Base-by-base conservation (phyloP, 2,329 filamentous ascomycete genomes). In the Dryadomyces quercus-mongolicae region DNA sequence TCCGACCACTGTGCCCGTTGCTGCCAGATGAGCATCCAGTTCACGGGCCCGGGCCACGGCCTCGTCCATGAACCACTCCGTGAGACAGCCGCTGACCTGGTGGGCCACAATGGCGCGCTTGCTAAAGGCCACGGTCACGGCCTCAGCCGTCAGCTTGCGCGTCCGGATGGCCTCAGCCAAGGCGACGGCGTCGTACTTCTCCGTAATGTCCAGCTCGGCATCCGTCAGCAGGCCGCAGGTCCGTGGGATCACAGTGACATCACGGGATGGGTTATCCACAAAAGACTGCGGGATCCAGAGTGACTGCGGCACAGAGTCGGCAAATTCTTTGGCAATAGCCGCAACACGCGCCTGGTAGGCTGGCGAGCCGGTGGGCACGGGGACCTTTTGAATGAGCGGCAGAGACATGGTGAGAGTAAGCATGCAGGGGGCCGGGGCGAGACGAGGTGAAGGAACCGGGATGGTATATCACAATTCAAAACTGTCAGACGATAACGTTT, bases 151-250 rank as follows among this genome's bases (percentile, higher is more conserved):
- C 45, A 70, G 62, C 22, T 66, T 65, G 9, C 61, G 60, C 2
- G 58, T 56, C 0, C 67, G 66, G 9, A 76, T 69, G 10, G 67
- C 69, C 31, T 62, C 64, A 0, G 70, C 68, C 5, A 78, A 66
- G 1, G 61, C 67, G 5, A 66, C 63, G 0, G 69, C 72, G 58
- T 76, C 72, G 50, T 72, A 70, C 15, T 66, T 63, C 38, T 74
- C 71, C 0, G 77, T 79, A 40, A 80, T 74, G 9, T 67, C 64
- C 3, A 78, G 57, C 60, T 79, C 75, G n/a, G 64, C 56, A 0
- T 65, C 49, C 0, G 71, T 68, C 7, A 79, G 61, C 8, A 80
- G 62, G 1, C 74, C 74, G 51, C 71, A 73, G 51, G 64, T 53
- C 22, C 61, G 49, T 12, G 71, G 70, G 5, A 74, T 57, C 9